phyloP scores from a whole-genome alignment of 345 rosid species.

The Lumnitzera littorea region DNA sequence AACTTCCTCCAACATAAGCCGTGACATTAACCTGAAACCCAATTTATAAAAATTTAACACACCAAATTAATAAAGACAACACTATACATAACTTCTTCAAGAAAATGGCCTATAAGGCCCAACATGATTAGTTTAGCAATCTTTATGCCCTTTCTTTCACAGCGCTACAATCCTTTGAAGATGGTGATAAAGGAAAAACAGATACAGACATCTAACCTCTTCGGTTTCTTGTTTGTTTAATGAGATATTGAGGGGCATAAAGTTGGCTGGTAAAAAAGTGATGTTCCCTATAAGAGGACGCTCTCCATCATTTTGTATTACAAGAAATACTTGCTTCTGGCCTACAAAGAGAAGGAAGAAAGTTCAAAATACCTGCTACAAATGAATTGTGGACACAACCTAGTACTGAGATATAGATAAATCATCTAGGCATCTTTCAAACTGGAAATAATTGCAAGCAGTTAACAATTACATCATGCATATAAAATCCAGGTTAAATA shows the following conservation, averaged over 20 bases:
- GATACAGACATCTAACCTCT: slow-evolving; percentile 18
- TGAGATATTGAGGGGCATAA: neutral
- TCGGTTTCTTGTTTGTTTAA: slow-evolving; percentile 9
- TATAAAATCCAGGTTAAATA: too few relatives aligned
- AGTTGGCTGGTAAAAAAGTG: slow-evolving; percentile 7
- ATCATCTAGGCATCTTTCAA: too few relatives aligned
- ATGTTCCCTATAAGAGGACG: slow-evolving; percentile 13
- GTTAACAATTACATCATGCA: too few relatives aligned
- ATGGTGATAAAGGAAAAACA: neutral
- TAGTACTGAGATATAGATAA: too few relatives aligned
- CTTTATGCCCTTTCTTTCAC: too few relatives aligned
- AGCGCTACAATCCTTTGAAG: neutral
- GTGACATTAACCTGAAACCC: slow-evolving; percentile 22
- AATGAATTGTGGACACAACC: too few relatives aligned
- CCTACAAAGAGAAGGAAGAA: slow-evolving; percentile 14
- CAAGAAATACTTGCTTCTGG: slow-evolving; percentile 17
- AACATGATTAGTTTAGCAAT: too few relatives aligned
- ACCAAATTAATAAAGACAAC: neutral
- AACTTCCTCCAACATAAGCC: slow-evolving; percentile 18
- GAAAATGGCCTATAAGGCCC: neutral
- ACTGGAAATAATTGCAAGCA: too few relatives aligned
- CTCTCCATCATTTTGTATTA: slow-evolving; percentile 32
- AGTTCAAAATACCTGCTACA: neutral
- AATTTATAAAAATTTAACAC: too few relatives aligned
- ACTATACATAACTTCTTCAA: neutral